Base-by-base conservation (phyloP, 805 yeast genomes). In the Saccharomycopsis sp. region DNA sequence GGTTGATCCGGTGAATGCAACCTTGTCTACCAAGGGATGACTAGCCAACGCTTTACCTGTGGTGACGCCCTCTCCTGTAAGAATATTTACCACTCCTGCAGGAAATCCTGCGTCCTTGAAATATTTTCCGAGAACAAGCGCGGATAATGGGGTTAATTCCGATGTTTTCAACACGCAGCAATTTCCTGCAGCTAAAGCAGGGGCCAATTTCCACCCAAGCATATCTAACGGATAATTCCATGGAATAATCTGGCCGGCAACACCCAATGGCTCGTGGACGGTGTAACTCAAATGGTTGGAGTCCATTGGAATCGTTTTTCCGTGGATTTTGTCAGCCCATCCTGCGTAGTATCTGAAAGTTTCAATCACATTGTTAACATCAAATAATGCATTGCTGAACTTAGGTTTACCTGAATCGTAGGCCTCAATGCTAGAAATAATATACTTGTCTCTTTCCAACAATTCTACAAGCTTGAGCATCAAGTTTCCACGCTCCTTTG, bases 331-430 rank as follows among this genome's bases (percentile, higher is more conserved):
- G 70, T 86, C 89, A 55, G 90, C 87, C 79, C 84, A 82, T 23
- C 94, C 93, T 50, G 89, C 90, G 66, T 81, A 80, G 68, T 84
- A 85, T 64, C 80, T 79, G 72, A 84, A 75, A 42, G 80, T 80
- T 62, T 75, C 80, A 44, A 81, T 78, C 47, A 82, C 73, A 59
- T 81, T 84, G 19, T 75, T 76, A 49, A 88, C 78, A 67, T 88
- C 96, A 59, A 72, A 78, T 41, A 76, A 72, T 24, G 87, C 81
- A 69, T 82, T 82, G 42, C 76, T 69, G 23, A 71, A 69, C 56
- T 75, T 73, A 52, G 85, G 80, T 67, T 83, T 84, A 63, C 88
- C 88, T 53, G 81, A 74, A 67, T 83, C 87, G 60, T 76, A 69
- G 34, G 86, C 79, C 69, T 84, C 88, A 29, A 84, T 70, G 58